Conservation (phyloP, 2,329 filamentous ascomycete genomes). For the Colletotrichum spaethianum region DNA sequence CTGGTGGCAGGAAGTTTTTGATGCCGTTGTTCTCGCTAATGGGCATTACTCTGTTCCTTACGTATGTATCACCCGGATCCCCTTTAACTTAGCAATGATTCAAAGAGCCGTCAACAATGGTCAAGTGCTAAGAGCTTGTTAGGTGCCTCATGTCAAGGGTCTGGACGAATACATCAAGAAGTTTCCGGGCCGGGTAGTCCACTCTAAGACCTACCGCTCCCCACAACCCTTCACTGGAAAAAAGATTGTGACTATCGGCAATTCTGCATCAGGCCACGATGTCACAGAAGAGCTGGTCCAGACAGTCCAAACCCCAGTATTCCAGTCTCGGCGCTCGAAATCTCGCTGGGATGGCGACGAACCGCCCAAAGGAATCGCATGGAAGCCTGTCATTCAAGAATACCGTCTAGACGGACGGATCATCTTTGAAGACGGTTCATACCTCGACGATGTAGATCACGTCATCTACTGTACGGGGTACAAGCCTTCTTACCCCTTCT, state of each 20-base stretch:
- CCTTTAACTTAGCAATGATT: background rate
- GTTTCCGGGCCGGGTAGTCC: slow-evolving; percentile 57
- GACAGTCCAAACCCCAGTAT: slow-evolving; percentile 59
- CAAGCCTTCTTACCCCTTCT: slow-evolving; percentile 61
- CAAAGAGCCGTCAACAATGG: background rate
- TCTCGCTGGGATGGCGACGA: slow-evolving; percentile 65
- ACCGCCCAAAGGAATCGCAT: slow-evolving; percentile 63
- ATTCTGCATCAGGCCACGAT: slow-evolving; percentile 61
- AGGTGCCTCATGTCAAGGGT: slow-evolving; percentile 63
- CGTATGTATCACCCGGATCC: slow-evolving; percentile 50
- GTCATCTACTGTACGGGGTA: slow-evolving; percentile 62
- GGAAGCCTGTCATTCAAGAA: slow-evolving; percentile 66
- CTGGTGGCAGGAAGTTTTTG: slow-evolving; percentile 69
- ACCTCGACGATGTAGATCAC: slow-evolving; percentile 54
- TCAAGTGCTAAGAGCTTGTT: background rate
- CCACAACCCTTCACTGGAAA: slow-evolving; percentile 51
- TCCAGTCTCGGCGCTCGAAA: slow-evolving; percentile 64
- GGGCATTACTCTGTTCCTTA: slow-evolving; percentile 61
- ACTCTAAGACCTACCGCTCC: slow-evolving; percentile 63
- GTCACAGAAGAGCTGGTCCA: slow-evolving; percentile 54
- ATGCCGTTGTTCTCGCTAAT: slow-evolving; percentile 59
- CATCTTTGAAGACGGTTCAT: slow-evolving; percentile 56
- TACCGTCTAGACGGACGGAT: slow-evolving; percentile 60
- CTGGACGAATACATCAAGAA: slow-evolving; percentile 55
- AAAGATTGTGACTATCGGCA: slow-evolving; percentile 57